Base-by-base conservation (phyloP, 2,329 filamentous ascomycete genomes). In the Daldinia eschscholtzii region DNA sequence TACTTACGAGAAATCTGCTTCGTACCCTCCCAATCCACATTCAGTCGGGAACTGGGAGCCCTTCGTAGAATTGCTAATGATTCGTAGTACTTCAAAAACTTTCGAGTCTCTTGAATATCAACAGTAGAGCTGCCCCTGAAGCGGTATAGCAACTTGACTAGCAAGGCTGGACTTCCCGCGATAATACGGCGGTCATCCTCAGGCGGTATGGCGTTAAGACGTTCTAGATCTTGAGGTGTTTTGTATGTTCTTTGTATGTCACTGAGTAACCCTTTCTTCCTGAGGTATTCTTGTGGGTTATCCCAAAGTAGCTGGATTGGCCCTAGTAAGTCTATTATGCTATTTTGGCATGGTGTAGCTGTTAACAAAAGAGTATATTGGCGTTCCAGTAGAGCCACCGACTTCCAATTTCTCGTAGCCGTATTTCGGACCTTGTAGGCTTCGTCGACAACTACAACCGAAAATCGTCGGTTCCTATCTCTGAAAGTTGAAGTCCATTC, bases 401-500 rank as follows among this genome's bases (percentile, higher is more conserved):
- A 77, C 46, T 69, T 72, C 72, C 72, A 76, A 12, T 72, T 70
- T 7, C 50, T 63, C 0, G 76, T 78, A 0, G 20, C 9, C 0
- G 64, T 23, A 18, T 77, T 72, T 20, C 76, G 76, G 15, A 77
- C 66, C 55, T 76, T 77, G 52, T 77, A 71, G 1, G 76, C 75
- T 42, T 78, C 76, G 33, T 78, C 76, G 1, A 78, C 75, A 1
- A 76, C 70, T 3, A 78, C 72, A 5, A 77, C 59, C 3, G 76
- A 78, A 53, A 77, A 77, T 4, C 41, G 15, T 6, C 76, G 69
- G 7, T 56, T 62, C 5, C 13, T 9, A 7, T 67, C 7, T 2
- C 72, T 70, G 37, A 74, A 76, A 3, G 57, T 66, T 0, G 76
- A 77, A 10, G 13, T 35, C 65, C 64, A 74, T 41, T 48, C 23